phyloP scores from a whole-genome alignment of 1,139 yeast genomes.

The Nakaseomyces uthaithaninus region DNA sequence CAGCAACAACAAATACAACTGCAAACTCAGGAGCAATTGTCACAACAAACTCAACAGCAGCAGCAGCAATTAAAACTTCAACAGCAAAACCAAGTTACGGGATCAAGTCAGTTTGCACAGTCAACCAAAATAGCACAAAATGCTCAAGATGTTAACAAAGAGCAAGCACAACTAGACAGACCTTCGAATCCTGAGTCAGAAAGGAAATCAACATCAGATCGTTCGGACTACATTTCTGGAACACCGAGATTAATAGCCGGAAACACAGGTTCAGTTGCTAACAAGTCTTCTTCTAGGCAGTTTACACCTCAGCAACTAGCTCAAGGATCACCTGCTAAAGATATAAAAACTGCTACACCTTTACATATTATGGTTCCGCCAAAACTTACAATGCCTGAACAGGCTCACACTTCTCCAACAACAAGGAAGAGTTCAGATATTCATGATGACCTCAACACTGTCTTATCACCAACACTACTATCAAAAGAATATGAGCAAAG shows the following conservation, averaged over 20 bases:
- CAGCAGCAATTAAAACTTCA: not conserved
- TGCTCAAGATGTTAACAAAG: not conserved
- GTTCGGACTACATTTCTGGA: not conserved
- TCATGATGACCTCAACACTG: constrained; percentile 20
- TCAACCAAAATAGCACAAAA: not conserved
- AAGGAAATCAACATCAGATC: not conserved
- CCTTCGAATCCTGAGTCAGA: not conserved
- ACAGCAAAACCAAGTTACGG: too few relatives aligned
- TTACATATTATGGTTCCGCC: constrained; percentile 32
- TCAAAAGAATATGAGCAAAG: constrained; percentile 17
- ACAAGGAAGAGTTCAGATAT: constrained; percentile 24
- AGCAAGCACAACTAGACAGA: not conserved
- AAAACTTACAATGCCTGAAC: constrained; percentile 50
- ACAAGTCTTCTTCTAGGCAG: constrained; percentile 1
- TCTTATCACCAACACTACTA: constrained; percentile 20
- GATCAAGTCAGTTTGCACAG: not conserved
- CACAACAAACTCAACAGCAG: not conserved
- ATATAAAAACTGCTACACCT: constrained; percentile 19
- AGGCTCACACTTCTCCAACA: constrained; percentile 55
- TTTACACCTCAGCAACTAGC: constrained; percentile 9
- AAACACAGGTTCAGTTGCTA: not conserved
- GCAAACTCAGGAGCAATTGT: constrained; percentile 7
- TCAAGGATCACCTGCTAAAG: constrained; percentile 1
- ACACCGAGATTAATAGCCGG: not conserved
- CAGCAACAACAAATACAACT: constrained; percentile 19